Percentiles rank a stretch among this genome's conserved stretches.
Conservation (phyloP, 257 asterid genomes). For the Capsicum pubescens region DNA sequence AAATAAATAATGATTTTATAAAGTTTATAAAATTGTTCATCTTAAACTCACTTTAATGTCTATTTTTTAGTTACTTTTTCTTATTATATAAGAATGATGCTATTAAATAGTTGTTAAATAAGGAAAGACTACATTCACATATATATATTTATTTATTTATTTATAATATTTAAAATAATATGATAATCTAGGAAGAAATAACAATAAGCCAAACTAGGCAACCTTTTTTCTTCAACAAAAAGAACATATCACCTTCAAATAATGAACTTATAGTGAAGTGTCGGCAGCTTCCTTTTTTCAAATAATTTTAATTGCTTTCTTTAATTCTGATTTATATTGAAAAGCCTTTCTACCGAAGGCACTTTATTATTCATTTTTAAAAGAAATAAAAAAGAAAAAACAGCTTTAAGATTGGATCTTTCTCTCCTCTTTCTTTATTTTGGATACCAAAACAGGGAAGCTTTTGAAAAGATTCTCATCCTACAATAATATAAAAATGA, state of each 20-base stretch:
- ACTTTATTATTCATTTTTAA: not conserved
- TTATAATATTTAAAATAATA: too few species aligned
- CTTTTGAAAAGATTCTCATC: not conserved
- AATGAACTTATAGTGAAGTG: not conserved
- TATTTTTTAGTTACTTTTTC: too few species aligned
- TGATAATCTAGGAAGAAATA: too few species aligned
- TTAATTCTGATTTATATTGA: too few species aligned
- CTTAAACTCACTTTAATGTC: too few species aligned
- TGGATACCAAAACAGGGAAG: not conserved
- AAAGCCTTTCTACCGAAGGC: not conserved
- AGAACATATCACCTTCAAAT: not conserved
- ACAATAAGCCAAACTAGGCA: not conserved
- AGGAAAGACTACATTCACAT: too few species aligned
- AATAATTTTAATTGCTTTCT: not conserved
- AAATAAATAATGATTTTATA: too few species aligned
- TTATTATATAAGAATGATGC: too few species aligned
- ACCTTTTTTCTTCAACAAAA: not conserved
- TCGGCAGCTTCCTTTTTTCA: not conserved
- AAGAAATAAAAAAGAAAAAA: not conserved
- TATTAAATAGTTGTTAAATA: too few species aligned
- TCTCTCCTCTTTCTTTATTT: not conserved
- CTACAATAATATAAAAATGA: not conserved
- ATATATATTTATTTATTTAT: too few species aligned
- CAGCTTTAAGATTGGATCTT: not conserved
- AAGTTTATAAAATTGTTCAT: too few species aligned